Evolutionary conservation across 2,329 filamentous ascomycete species (phyloP).

Genomic region (Aureobasidium sp.): DNA sequence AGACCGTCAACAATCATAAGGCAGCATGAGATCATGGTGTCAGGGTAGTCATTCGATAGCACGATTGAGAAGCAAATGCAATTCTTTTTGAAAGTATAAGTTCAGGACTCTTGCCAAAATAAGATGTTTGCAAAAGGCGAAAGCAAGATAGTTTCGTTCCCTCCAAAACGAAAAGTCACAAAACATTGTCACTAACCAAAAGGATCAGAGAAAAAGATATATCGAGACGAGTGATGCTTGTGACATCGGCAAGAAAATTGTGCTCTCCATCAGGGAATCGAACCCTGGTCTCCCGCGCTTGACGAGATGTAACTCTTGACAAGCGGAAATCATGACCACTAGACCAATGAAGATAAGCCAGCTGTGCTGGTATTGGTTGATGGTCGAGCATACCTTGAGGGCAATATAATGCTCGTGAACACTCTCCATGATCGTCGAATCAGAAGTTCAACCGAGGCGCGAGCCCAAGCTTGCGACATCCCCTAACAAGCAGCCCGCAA

Average conservation of each 20-base stretch:
- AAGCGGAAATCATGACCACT: slow-evolving; percentile 9
- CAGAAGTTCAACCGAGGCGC: neutral
- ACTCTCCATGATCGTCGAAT: neutral
- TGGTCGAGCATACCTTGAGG: too few relatives aligned
- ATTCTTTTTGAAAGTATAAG: too few relatives aligned
- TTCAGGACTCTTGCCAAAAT: too few relatives aligned
- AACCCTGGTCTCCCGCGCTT: slow-evolving; percentile 7
- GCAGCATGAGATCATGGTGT: neutral
- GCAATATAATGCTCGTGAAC: neutral
- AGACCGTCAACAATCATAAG: neutral
- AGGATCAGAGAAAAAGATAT: too few relatives aligned
- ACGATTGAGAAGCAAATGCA: neutral
- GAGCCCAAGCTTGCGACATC: neutral
- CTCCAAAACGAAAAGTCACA: too few relatives aligned
- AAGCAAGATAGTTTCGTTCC: too few relatives aligned
- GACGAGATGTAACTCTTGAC: slow-evolving; percentile 1
- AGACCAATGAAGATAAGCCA: slow-evolving; percentile 6
- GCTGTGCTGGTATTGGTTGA: neutral
- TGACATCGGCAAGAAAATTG: neutral
- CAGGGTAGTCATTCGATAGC: neutral
- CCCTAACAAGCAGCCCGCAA: neutral
- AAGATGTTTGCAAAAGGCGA: too few relatives aligned
- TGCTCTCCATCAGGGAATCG: slow-evolving; percentile 4
- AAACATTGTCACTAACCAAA: too few relatives aligned
- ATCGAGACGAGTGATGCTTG: too few relatives aligned